These are phyloP conservation scores for Calonectria pteridis DNA, from an alignment of 2,329 filamentous ascomycete genomes.

Conservation along the genomic window DNA sequence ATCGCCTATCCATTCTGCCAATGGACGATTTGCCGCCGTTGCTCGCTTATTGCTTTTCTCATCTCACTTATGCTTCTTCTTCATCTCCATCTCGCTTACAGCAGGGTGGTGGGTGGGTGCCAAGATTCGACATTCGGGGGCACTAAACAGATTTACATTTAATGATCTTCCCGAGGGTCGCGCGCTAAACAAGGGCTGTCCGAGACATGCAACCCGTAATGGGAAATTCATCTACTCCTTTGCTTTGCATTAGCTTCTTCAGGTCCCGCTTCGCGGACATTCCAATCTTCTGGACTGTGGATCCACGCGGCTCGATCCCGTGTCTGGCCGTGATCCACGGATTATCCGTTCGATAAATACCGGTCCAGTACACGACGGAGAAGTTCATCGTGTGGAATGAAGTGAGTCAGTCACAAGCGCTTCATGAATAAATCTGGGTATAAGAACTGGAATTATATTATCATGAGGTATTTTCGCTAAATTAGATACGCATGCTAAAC, in stretches of 20 bases:
- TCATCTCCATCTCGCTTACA: neutral
- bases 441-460: neutral
- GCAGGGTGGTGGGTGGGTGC: too few relatives aligned
- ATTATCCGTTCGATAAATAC: neutral
- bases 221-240: neutral
- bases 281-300: neutral
- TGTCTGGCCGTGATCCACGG: too few relatives aligned
- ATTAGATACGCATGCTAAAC: neutral
- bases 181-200: neutral
- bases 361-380: too few relatives aligned
- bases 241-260: neutral
- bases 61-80: neutral
- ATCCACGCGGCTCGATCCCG: too few relatives aligned
- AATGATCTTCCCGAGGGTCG: neutral
- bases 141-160: neutral
- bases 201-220: neutral
- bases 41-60: neutral
- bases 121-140: neutral
- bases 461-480: neutral
- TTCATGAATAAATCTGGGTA: neutral
- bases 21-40: neutral
- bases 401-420: neutral
- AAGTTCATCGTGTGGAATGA: accelerated
- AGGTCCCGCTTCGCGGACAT: neutral
- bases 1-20: neutral